phyloP scores from a whole-genome alignment of 2,329 filamentous ascomycete species.

The Tricladium varicosporioides region DNA sequence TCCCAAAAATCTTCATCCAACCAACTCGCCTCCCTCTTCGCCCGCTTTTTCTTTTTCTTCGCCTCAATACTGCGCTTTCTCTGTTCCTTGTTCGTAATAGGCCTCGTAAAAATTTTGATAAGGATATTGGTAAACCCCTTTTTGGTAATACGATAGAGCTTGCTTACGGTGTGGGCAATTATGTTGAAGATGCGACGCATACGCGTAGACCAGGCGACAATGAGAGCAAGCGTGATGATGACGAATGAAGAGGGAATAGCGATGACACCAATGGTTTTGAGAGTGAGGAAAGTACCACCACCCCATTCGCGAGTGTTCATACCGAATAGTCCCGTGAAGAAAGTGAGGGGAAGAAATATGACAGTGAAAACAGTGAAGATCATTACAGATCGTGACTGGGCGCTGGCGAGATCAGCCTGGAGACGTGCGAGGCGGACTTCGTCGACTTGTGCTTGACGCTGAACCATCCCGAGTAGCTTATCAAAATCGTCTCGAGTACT shows the following conservation, averaged over 20 bases:
- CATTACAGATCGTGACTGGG: conserved; percentile 9
- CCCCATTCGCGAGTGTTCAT: conserved; percentile 11
- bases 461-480: conserved; percentile 9
- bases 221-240: conserved; percentile 2
- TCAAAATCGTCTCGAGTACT: conserved; percentile 10
- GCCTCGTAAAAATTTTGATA: background rate
- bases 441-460: conserved; percentile 12
- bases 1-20: conserved; percentile 7
- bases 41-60: background rate
- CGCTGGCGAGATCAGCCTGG: conserved; percentile 9
- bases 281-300: background rate
- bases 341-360: conserved; percentile 8
- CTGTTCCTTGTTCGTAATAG: background rate
- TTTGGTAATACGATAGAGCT: background rate
- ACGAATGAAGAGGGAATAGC: background rate
- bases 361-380: conserved; percentile 10
- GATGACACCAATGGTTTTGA: background rate
- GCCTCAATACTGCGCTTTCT: background rate
- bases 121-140: background rate
- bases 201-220: conserved; percentile 5
- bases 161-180: background rate
- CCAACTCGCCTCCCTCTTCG: background rate
- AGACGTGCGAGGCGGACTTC: conserved; percentile 11
- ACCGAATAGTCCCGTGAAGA: conserved; percentile 11
- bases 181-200: background rate